Conservation (phyloP, 2,329 filamentous ascomycete species). For the Talaromyces sp. region DNA sequence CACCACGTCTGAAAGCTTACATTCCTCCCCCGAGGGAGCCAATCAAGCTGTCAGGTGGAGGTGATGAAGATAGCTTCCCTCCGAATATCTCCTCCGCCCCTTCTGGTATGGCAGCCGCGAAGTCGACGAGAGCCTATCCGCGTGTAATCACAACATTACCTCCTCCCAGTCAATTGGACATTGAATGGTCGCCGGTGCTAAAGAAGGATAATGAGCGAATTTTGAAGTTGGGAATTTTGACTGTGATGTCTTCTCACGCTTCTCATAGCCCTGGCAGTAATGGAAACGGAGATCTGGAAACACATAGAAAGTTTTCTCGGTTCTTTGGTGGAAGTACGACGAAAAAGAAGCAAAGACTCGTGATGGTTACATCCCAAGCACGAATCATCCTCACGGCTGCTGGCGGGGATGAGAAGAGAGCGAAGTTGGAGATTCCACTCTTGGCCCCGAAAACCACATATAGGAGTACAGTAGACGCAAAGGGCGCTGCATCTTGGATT, state of each 20-base stretch:
- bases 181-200: slow-evolving; percentile 96
- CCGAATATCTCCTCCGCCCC: slow-evolving; percentile 41
- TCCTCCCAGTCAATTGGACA: slow-evolving; percentile 93
- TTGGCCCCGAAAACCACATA: slow-evolving; percentile 71
- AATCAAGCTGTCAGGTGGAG: slow-evolving; percentile 65
- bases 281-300: slow-evolving; percentile 59
- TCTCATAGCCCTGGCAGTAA: slow-evolving; percentile 70
- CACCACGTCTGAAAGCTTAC: slow-evolving; percentile 81
- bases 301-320: slow-evolving; percentile 77
- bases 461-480: slow-evolving; percentile 77
- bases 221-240: slow-evolving; percentile 84
- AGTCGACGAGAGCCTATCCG: slow-evolving; percentile 59
- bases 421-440: slow-evolving; percentile 88
- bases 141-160: slow-evolving; percentile 91
- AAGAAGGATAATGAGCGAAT: slow-evolving; percentile 91
- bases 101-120: slow-evolving; percentile 38
- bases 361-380: slow-evolving; percentile 90
- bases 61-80: slow-evolving; percentile 39
- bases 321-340: slow-evolving; percentile 89
- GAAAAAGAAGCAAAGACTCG: slow-evolving; percentile 88
- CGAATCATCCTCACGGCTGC: slow-evolving; percentile 85
- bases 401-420: slow-evolving; percentile 91
- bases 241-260: slow-evolving; percentile 75
- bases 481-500: slow-evolving; percentile 82
- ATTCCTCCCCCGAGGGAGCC: slow-evolving; percentile 72